Conservation (phyloP, 2,329 filamentous ascomycete species). For the Phialemonium atrogriseum region DNA sequence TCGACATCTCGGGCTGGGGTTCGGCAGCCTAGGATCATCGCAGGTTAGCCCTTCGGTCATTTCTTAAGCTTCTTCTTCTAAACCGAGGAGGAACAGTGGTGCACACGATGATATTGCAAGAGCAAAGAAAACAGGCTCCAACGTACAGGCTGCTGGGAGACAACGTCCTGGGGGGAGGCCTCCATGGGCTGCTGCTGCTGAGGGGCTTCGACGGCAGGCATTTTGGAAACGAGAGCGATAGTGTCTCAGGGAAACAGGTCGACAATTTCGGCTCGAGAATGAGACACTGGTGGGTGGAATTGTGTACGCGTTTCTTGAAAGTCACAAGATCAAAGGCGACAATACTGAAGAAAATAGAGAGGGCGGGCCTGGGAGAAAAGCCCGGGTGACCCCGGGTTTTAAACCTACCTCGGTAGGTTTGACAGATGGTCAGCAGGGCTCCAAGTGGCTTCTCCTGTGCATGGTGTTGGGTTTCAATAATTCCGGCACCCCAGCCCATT, state of each 20-base stretch:
- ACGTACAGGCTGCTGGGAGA: constrained; percentile 23
- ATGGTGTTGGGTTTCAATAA: too few relatives aligned
- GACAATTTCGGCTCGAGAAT: neutral
- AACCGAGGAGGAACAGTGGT: neutral
- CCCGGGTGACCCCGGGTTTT: too few relatives aligned
- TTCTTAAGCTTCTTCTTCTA: neutral
- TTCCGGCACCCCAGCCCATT: too few relatives aligned
- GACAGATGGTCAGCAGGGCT: too few relatives aligned
- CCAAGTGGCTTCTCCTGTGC: too few relatives aligned
- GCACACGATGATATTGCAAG: neutral
- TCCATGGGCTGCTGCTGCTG: constrained; percentile 23
- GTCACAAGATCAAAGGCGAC: too few relatives aligned
- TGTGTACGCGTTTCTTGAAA: too few relatives aligned
- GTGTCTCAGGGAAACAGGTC: too few relatives aligned
- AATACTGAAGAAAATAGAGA: too few relatives aligned
- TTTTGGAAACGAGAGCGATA: constrained; percentile 10
- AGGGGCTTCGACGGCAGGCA: constrained; percentile 18
- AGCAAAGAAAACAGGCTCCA: too few relatives aligned
- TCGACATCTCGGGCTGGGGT: constrained; percentile 16
- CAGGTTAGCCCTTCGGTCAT: neutral
- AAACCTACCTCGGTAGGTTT: too few relatives aligned
- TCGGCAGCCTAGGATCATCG: constrained; percentile 13
- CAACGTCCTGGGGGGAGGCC: constrained; percentile 10
- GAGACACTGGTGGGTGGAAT: constrained; percentile 1
- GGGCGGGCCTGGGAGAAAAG: too few relatives aligned